Percentiles rank a stretch among this genome's conserved stretches.
Evolutionary conservation across 495 filamentous ascomycete species (phyloP).

Genomic region (Friedmanniomyces endolithicus): DNA sequence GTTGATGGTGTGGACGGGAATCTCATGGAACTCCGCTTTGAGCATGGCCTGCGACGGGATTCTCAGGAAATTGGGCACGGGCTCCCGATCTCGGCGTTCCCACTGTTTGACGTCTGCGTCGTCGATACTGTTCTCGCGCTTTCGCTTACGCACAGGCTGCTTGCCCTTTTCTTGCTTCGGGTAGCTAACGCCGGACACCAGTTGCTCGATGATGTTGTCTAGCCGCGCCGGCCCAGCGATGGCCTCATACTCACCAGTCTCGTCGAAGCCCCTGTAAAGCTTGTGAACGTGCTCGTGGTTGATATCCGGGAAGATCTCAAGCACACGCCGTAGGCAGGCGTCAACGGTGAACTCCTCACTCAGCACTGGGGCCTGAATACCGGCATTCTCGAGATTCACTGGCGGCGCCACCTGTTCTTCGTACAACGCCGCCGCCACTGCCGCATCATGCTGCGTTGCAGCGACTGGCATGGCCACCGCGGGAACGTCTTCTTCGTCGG

Average conservation of each 20-base stretch:
- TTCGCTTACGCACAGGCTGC: conserved; percentile 21
- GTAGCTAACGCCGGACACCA: conserved; percentile 20
- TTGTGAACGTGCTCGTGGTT: conserved; percentile 23
- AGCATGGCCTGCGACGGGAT: conserved; percentile 25
- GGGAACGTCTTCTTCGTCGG: conserved; percentile 10
- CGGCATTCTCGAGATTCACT: not conserved
- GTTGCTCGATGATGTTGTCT: conserved; percentile 20
- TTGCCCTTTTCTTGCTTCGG: conserved; percentile 25
- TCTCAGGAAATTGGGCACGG: conserved; percentile 1
- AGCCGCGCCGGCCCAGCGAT: conserved; percentile 1
- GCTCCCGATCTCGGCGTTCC: not conserved
- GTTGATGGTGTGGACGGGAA: conserved; percentile 38
- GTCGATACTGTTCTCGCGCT: conserved; percentile 18
- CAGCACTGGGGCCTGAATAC: not conserved
- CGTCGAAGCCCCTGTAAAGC: conserved; percentile 18
- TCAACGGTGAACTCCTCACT: conserved; percentile 14
- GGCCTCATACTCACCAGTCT: conserved; percentile 1
- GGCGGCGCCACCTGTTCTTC: not conserved
- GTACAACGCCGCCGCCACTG: not conserved
- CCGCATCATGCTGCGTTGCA: not conserved
- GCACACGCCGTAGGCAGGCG: conserved; percentile 23
- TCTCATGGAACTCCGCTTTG: conserved; percentile 35
- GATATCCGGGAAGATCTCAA: conserved; percentile 31
- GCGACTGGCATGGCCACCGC: not conserved
- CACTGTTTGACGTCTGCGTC: conserved; percentile 15